Base-by-base conservation (phyloP, 352 stramenopile genomes). In the Phytophthora pistaciae region DNA sequence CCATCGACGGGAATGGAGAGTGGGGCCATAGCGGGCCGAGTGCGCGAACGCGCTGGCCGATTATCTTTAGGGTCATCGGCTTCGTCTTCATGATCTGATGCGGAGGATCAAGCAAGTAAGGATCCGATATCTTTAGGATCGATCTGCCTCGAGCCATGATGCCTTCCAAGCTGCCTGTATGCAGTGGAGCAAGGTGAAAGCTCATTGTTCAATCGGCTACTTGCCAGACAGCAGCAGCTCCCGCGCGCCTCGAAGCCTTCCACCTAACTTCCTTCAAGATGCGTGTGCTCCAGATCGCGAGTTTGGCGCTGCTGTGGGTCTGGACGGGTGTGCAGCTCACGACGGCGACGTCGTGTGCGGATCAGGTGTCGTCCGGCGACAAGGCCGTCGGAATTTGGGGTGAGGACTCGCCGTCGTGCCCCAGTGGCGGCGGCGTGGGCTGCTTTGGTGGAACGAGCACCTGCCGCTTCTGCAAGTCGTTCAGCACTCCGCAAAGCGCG, bases 321-420 rank as follows among this genome's bases (percentile, higher is more conserved):
- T 75, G 66, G 66, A 72, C 53, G 2, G 57, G 66, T 11, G 48
- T 69, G 14, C 61, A 70, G 56, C 25, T 58, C n/a, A 57, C 71
- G 18, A 70, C n/a, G 36, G 63, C 68, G 10, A 18, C 20, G n/a
- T 38, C 69, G 4, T 85, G 76, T 46, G 42, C 67, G 0, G 53
- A 72, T 11, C 61, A 65, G n/a, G 75, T 82, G 18, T 74, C 75
- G 7, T 44, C 33, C 3, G 78, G 78, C 20, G 72, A 87, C 56
- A 50, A 73, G 44, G 36, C n/a, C 23, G 78, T 70, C 7, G 78
- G 79, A 14, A 82, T 87, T 59, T 77, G 66, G 40, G 78, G 55
- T 27, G 49, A 77, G 27, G 60, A 72, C 7, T 60, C 69, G 3
- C 38, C 60, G 8, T 42, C 16, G 9, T 87, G 79, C 23, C 61